Evolutionary conservation across 495 filamentous ascomycete genomes (phyloP), one percentile per base, ranked within the genome.

Genomic region (Durotheca rogersii): DNA sequence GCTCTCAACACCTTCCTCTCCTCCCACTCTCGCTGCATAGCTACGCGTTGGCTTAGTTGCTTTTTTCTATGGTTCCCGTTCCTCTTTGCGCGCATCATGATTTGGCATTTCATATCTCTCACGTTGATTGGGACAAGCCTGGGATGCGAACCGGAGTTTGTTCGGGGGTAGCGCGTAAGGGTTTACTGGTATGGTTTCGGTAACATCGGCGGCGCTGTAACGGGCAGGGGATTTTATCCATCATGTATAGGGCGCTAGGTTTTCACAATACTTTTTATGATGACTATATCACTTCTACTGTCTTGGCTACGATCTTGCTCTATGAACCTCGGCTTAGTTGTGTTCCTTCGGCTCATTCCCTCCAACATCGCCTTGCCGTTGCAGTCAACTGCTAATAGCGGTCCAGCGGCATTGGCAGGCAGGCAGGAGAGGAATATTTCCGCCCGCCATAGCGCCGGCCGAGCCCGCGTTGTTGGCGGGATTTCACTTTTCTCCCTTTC

Each of bases 101-200:
- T 47, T 57, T 34, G 38, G 53, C 16, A 49, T 56, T 45, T 38
- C 55, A 31, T 49, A 15, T 39, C 41, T 44, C 54, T 54, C 41
- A 41, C 23, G n/a, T n/a, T n/a, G n/a, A n/a, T 51, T 51, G 45
- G 50, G 41, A 47, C 20, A 32, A 20, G 14, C 41, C 29, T 53
- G 15, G 56, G 56, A 59, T 47, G 41, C 56, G 50, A 59, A 59
- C 56, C 54, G 56, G 56, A 50, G 56, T 59, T 59, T 50, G 41
- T 51, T 50, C 37, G 56, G 56, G 48, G 49, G 51, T 36, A 27
- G 20, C 33, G 12, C 25, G 50, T 50, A 59, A 27, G 56, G 56
- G 50, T 53, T n/a, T 44, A 37, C 11, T 34, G 48, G 44, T 36
- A 43, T 39, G 41, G 16, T 30, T 34, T 31, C 5, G 18, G 40